Base-by-base conservation (phyloP, 2,329 filamentous ascomycete genomes). In the Aspergillus fumigatus region DNA sequence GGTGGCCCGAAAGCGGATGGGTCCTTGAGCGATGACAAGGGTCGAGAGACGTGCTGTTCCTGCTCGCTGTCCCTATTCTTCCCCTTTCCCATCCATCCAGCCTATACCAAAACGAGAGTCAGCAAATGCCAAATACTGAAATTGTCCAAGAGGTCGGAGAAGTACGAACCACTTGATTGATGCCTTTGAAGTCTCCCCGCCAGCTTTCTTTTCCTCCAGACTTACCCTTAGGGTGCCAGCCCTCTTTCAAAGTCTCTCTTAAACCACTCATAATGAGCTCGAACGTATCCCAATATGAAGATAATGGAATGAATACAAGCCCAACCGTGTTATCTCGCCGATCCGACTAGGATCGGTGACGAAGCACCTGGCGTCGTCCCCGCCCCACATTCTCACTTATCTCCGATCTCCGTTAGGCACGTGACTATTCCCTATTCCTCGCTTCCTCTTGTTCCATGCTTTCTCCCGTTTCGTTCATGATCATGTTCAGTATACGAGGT, bases 1-100 rank as follows among this genome's bases (percentile, higher is more conserved):
- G 92, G 92, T 25, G 91, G 90, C 2, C 84, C 90, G 70, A 96
- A 96, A 17, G 85, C 83, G 1, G 84, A 73, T 1, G 90, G 92
- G 69, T 96, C 91, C 69, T 85, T 86, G 29, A 96, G 80, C 3
- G 84, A 80, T 8, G 85, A 80, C 47, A 95, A 76, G 1, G 92
- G 91, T 17, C 80, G 79, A 6, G 83, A 81, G 52, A 81, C 75
- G 61, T 85, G 84, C 25, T 81, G 77, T 35, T 71, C 62, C 45
- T 71, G 66, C 32, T 82, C 75, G 40, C 74, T 67, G 43, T 74
- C 70, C 17, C 72, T 62, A 55, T 79, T 73, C 59, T 82, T 78
- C 54, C 81, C 76, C 70, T 83, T 80, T 50, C 84, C 82, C 68
- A 85, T 77, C 80, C 80, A 83, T 63, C 81, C 82, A 59, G 81